A percentile compares a stretch with the other conserved stretches of the same genome.
Evolutionary conservation across 2,329 filamentous ascomycete species (phyloP).

Genomic region (Neoascochyta sp.): DNA sequence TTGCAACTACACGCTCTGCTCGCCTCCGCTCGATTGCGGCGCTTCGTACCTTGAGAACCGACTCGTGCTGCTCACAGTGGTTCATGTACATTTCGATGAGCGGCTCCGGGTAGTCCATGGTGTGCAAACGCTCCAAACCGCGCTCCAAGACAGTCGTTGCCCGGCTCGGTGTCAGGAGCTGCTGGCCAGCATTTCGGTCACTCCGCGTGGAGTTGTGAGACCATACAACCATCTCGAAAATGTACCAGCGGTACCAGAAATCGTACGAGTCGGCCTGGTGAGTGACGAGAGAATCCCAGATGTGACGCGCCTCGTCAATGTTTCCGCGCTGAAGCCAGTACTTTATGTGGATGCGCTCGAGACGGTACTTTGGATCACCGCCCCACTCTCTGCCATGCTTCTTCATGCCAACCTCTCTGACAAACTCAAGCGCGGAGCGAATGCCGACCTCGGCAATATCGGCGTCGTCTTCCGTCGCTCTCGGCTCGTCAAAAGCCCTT

Average conservation of each 20-base stretch:
- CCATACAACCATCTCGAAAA: conserved; percentile 82
- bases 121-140: conserved; percentile 58
- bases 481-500: conserved; percentile 69
- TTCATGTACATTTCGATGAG: conserved; percentile 69
- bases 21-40: conserved; percentile 72
- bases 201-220: conserved; percentile 54
- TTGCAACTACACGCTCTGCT: conserved; percentile 44
- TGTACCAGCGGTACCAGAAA: conserved; percentile 90
- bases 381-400: conserved; percentile 72
- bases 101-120: conserved; percentile 73
- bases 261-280: conserved; percentile 75
- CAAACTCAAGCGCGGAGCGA: conserved; percentile 78
- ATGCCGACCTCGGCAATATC: conserved; percentile 91
- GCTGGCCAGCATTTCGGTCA: conserved; percentile 47
- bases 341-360: conserved; percentile 89
- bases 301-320: conserved; percentile 68
- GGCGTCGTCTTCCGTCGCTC: conserved; percentile 69
- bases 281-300: conserved; percentile 71
- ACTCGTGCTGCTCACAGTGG: conserved; percentile 88
- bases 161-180: conserved; percentile 57
- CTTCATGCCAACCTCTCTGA: conserved; percentile 72
- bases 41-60: conserved; percentile 67
- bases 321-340: conserved; percentile 82
- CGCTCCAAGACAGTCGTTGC: conserved; percentile 75
- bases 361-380: conserved; percentile 77